Evolutionary conservation across 2,329 filamentous ascomycete species (phyloP).

Genomic region (Aspergillus ochraceus): DNA sequence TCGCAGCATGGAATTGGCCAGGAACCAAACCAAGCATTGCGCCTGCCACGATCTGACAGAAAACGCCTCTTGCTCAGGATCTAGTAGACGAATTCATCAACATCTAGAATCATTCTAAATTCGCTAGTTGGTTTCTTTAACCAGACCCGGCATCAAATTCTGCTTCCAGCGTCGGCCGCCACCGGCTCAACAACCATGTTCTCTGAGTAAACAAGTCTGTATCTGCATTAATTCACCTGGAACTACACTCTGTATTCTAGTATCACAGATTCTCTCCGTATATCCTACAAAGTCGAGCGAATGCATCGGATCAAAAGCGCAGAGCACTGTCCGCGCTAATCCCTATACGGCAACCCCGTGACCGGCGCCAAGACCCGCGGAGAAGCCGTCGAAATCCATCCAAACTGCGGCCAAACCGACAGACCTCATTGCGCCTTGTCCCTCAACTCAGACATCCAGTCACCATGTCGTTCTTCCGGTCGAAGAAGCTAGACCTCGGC

Average conservation of each 20-base stretch:
- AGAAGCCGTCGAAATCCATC: conserved; percentile 7
- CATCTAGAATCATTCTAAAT: neutral
- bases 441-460: conserved; percentile 8
- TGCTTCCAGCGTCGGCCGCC: neutral
- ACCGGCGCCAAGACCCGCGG: neutral
- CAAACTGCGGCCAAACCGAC: neutral
- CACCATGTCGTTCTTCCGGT: conserved; percentile 80
- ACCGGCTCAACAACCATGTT: neutral
- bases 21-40: neutral
- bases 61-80: neutral
- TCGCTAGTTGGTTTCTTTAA: neutral
- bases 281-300: too few species aligned
- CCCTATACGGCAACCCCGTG: neutral
- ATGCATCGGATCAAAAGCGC: too few species aligned
- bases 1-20: neutral
- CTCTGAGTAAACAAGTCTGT: neutral
- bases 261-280: too few species aligned
- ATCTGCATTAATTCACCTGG: neutral
- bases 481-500: conserved; percentile 86
- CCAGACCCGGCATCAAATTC: neutral
- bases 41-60: neutral
- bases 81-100: neutral
- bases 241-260: too few species aligned
- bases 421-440: neutral
- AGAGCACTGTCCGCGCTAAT: neutral